Base-by-base conservation (phyloP, 345 rosid species). In the Linum tenue region DNA sequence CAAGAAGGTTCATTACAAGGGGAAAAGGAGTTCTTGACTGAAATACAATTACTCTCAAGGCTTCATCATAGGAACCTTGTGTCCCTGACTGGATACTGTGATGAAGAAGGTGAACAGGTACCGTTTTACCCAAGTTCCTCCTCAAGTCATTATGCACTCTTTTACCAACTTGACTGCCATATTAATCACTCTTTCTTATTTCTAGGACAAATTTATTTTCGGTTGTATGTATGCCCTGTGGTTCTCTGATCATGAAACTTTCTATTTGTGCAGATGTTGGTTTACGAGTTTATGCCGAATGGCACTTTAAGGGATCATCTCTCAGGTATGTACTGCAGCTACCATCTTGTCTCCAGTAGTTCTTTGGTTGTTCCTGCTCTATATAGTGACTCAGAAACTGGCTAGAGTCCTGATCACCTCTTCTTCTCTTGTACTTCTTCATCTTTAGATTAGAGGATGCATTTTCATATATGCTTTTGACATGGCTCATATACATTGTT, bases 31-130 rank as follows among this genome's bases (percentile, higher is more conserved):
- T 94, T 94, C 83, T 74, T 90, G 31, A 94, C 95, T 14, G 99
- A 94, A 75, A 94, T 94, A 66, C 85, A 86, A 72, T 72, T 94
- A 71, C 73, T 94, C 64, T 94, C 97, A 60, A 85, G 97, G 69
- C 70, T 94, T 69, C 99, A 94, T 78, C 99, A 94, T 55, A 77
- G 99, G 58, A 94, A 90, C 76, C 95, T 94, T 63, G 99, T 94
- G 66, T 78, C 96, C 64, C 83, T 94, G 81, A 55, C 81, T 57
- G 99, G 99, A 62, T 90, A 80, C 55, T 94, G 99, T 64, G 96
- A 94, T 5, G 97, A 94, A 79, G 87, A 85, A 82, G 88, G 85
- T 37, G 97, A 94, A 77, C 99, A 94, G 97, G 99, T 88, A 77
- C 22, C 48, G 55, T 37, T 22, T 22, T 22, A 22, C 31, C 31